Conservation (phyloP, 208 protist genomes). For the Angomonas deanei region DNA sequence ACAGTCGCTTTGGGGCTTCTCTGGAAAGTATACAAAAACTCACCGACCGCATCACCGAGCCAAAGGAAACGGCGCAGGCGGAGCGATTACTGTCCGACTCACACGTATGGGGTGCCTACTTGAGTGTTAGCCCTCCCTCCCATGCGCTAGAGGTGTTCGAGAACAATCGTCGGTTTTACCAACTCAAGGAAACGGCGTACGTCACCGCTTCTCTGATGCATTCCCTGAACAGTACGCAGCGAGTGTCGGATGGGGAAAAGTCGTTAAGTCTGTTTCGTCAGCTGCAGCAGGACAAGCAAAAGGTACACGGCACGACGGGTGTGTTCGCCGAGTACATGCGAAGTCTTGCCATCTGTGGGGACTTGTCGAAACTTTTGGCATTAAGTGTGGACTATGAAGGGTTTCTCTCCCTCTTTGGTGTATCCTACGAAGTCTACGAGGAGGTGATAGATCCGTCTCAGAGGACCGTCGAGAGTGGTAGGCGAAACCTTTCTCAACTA, state of each 20-base stretch:
- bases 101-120: conserved; percentile 70
- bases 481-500: too few relatives aligned
- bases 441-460: not conserved
- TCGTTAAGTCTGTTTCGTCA: conserved; percentile 26
- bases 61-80: conserved; percentile 27
- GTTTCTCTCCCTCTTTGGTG: not conserved
- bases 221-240: conserved; percentile 22
- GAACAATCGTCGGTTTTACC: conserved; percentile 38
- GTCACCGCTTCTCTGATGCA: conserved; percentile 58
- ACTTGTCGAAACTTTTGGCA: not conserved
- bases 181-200: conserved; percentile 37
- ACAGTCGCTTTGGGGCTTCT: conserved; percentile 48
- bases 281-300: conserved; percentile 11
- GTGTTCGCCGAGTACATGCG: conserved; percentile 17
- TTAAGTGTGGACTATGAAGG: conserved; percentile 1
- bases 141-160: conserved; percentile 60
- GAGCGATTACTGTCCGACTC: conserved; percentile 32
- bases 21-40: conserved; percentile 30
- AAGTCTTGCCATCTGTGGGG: not conserved
- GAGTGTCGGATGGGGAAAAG: conserved; percentile 6
- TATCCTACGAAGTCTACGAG: not conserved
- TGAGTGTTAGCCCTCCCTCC: conserved; percentile 24
- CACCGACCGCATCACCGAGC: conserved; percentile 57
- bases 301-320: conserved; percentile 1
- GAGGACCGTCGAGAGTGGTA: too few relatives aligned